These are phyloP conservation scores for Talinum fruticosum DNA, from an alignment of 148 eudicot species.

Conservation along the genomic window DNA sequence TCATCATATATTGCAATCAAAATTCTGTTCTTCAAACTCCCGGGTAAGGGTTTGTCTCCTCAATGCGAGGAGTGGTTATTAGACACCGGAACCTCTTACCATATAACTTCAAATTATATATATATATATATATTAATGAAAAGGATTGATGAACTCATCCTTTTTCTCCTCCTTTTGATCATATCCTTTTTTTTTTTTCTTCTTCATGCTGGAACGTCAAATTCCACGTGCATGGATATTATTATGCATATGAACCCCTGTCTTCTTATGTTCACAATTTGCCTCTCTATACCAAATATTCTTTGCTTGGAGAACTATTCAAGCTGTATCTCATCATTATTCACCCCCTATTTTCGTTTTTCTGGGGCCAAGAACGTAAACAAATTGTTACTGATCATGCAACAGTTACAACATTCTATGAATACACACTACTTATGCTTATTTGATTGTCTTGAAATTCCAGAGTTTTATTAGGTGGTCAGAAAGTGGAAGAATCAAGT, in stretches of 20 bases:
- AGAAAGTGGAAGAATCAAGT: too few species aligned
- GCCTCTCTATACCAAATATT: slow-evolving; percentile 1
- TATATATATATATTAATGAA: too few species aligned
- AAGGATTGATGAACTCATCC: neutral
- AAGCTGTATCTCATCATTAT: slow-evolving; percentile 6
- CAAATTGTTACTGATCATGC: neutral
- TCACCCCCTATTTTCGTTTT: neutral
- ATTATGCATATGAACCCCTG: neutral
- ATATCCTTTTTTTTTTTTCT: neutral
- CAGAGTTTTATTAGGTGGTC: too few species aligned
- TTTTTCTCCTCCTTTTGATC: neutral
- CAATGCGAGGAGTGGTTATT: too few species aligned
- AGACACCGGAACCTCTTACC: too few species aligned
- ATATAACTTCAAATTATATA: too few species aligned
- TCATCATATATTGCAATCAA: too few species aligned
- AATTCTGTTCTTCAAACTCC: too few species aligned
- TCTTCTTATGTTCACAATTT: neutral
- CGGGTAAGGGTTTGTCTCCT: too few species aligned
- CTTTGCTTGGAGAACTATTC: slow-evolving; percentile 3
- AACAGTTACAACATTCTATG: too few species aligned
- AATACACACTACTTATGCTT: too few species aligned
- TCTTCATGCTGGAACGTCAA: neutral
- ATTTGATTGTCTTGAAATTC: too few species aligned
- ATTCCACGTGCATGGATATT: slow-evolving; percentile 10
- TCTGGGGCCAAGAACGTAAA: neutral